Evolutionary conservation across 139 green algal genomes (phyloP).

Genomic region (Micromonas commoda): DNA sequence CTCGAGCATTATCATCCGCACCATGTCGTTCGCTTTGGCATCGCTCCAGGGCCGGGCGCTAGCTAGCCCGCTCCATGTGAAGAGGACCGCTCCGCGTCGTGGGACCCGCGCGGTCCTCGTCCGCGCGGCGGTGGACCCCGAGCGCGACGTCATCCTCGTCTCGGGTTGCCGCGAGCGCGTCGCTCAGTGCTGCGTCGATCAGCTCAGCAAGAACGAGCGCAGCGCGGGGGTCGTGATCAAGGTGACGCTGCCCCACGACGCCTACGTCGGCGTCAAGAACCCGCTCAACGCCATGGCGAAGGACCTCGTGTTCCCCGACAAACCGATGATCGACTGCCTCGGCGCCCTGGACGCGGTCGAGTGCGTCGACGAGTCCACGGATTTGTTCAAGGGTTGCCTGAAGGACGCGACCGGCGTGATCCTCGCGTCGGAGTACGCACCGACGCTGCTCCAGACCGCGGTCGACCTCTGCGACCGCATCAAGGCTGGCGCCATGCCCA

Average conservation of each 20-base stretch:
- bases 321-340: neutral
- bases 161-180: neutral
- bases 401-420: neutral
- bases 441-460: neutral
- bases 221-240: neutral
- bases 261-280: slow-evolving; percentile 10
- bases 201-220: neutral
- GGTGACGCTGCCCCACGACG: neutral
- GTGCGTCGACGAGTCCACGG: neutral
- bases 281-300: slow-evolving; percentile 8
- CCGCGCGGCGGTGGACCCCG: neutral
- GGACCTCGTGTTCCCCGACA: slow-evolving; percentile 12
- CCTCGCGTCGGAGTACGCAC: slow-evolving; percentile 1
- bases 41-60: no score
- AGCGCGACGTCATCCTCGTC: slow-evolving; percentile 1
- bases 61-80: no score
- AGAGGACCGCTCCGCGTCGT: neutral
- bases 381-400: no score
- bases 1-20: no score
- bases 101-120: neutral
- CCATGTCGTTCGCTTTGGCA: no score
- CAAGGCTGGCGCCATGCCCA: neutral
- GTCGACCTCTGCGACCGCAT: neutral
- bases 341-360: neutral
- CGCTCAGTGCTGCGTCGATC: slow-evolving; percentile 1